Percentiles rank a stretch among this genome's conserved stretches.
These are phyloP conservation scores for Chrysoporthe cubensis DNA, from an alignment of 2,329 filamentous ascomycete genomes.

Conservation along the genomic window DNA sequence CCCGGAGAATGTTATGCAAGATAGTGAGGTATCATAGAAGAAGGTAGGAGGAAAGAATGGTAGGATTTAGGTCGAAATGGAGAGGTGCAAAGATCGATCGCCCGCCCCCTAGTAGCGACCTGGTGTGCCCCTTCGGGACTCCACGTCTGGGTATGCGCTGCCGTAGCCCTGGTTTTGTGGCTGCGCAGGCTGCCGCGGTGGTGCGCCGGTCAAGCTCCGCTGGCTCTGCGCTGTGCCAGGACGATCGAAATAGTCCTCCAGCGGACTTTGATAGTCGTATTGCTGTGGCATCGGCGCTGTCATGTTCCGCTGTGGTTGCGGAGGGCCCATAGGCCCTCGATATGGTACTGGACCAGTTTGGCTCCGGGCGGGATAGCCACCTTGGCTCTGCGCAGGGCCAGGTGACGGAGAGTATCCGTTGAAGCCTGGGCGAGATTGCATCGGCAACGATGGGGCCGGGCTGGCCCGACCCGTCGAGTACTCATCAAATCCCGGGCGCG, in stretches of 20 bases:
- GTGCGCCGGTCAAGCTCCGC: slow-evolving; percentile 16
- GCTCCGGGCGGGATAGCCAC: slow-evolving; percentile 33
- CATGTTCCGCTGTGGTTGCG: slow-evolving; percentile 39
- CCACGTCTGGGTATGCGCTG: slow-evolving; percentile 14
- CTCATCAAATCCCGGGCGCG: slow-evolving; percentile 12
- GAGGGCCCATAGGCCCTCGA: slow-evolving; percentile 31
- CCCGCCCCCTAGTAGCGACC: slow-evolving; percentile 17
- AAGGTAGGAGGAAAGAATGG: slow-evolving; percentile 5
- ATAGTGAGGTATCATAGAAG: slow-evolving; percentile 25
- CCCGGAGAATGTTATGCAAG: slow-evolving; percentile 20
- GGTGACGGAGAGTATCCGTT: neutral
- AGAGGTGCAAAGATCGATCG: neutral
- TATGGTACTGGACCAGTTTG: slow-evolving; percentile 36
- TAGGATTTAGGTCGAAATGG: slow-evolving; percentile 5
- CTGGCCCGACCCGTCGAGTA: slow-evolving; percentile 26
- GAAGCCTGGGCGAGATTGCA: slow-evolving; percentile 1
- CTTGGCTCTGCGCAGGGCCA: neutral
- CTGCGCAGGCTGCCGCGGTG: slow-evolving; percentile 10
- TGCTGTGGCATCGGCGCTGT: slow-evolving; percentile 36
- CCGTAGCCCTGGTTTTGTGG: slow-evolving; percentile 15
- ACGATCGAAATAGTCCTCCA: slow-evolving; percentile 23
- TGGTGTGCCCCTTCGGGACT: slow-evolving; percentile 24
- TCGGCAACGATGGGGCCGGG: neutral
- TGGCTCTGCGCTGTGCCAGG: slow-evolving; percentile 29
- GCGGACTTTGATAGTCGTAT: slow-evolving; percentile 16